Conservation (phyloP, 164 flowering plant genomes). For the Cinnamomum chago region DNA sequence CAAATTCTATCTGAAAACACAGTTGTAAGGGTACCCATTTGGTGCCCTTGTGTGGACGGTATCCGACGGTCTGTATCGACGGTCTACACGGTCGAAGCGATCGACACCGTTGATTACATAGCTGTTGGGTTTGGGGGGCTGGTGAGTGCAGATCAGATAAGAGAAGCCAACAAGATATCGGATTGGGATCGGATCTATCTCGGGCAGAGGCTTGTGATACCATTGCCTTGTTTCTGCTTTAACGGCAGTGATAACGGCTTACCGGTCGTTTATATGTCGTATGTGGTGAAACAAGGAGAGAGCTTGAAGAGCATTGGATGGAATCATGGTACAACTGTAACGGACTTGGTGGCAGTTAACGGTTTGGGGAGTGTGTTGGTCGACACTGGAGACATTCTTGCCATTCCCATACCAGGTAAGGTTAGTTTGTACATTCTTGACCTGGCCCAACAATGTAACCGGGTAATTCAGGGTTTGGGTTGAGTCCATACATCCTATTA, state of each 20-base stretch:
- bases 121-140: constrained; percentile 25
- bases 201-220: constrained; percentile 18
- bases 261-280: constrained; percentile 19
- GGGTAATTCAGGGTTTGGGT: too few relatives aligned
- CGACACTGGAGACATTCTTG: constrained; percentile 24
- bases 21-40: constrained; percentile 21
- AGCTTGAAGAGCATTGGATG: constrained; percentile 20
- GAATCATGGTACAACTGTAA: constrained; percentile 11
- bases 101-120: constrained; percentile 25
- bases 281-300: constrained; percentile 26
- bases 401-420: constrained; percentile 34
- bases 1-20: constrained; percentile 17
- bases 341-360: constrained; percentile 21
- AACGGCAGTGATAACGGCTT: constrained; percentile 18
- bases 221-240: constrained; percentile 31
- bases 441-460: too few relatives aligned
- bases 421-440: too few relatives aligned
- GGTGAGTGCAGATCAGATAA: constrained; percentile 26
- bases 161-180: constrained; percentile 11
- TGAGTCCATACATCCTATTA: too few relatives aligned
- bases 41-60: constrained; percentile 30
- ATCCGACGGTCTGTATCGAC: constrained; percentile 25
- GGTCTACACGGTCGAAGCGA: constrained; percentile 6
- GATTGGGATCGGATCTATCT: not conserved
- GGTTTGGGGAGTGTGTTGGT: constrained; percentile 10